Evolutionary conservation across 1,284 basidiomycete genomes (phyloP).

Genomic region (Phellopilus nigrolimitatus): DNA sequence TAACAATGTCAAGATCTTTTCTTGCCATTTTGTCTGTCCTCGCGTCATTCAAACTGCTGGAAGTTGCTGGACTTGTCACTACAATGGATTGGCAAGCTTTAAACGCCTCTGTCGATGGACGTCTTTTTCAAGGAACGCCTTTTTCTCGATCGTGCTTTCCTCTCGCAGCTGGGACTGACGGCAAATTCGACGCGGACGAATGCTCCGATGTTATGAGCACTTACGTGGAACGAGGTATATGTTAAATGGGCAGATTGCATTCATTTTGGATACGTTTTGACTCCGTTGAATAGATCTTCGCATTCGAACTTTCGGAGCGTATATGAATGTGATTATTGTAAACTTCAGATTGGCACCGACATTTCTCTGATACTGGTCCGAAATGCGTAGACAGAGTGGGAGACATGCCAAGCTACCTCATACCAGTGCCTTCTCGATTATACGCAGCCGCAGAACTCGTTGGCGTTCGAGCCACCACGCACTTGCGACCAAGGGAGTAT

Average conservation of each 20-base stretch:
- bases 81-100: neutral
- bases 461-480: slow-evolving; percentile 1
- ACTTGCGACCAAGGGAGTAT: slow-evolving; percentile 17
- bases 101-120: neutral
- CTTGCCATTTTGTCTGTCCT: neutral
- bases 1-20: too few species aligned
- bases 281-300: neutral
- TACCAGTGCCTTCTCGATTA: slow-evolving; percentile 2
- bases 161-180: neutral
- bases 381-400: slow-evolving; percentile 2
- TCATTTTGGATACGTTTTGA: neutral
- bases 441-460: neutral
- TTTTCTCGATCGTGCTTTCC: slow-evolving; percentile 1
- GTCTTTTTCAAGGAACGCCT: slow-evolving; percentile 1
- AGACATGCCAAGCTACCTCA: neutral
- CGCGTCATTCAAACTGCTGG: neutral
- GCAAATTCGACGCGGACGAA: neutral
- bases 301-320: neutral
- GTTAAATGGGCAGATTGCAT: neutral
- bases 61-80: neutral
- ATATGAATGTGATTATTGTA: slow-evolving; percentile 3
- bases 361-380: neutral
- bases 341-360: neutral
- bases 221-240: neutral
- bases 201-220: neutral